These are phyloP conservation scores for Groenewaldozyma tartarivorans DNA, from an alignment of 805 yeast species.

Conservation along the genomic window DNA sequence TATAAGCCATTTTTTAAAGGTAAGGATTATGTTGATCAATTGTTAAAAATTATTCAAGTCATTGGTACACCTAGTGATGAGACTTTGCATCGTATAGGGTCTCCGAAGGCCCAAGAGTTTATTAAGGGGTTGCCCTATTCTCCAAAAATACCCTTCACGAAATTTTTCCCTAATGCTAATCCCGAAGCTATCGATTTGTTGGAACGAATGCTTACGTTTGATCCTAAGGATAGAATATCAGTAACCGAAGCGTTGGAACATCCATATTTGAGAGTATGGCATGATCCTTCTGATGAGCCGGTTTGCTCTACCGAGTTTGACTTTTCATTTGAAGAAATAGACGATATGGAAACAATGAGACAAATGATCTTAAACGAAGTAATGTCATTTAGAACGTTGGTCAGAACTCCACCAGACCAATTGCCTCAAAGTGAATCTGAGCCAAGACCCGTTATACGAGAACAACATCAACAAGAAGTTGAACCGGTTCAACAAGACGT, in stretches of 20 bases:
- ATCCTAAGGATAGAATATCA: slow-evolving; percentile 73
- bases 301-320: slow-evolving; percentile 74
- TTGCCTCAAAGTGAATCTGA: slow-evolving; percentile 18
- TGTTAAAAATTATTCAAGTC: slow-evolving; percentile 72
- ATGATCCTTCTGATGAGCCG: slow-evolving; percentile 81
- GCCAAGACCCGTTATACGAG: slow-evolving; percentile 22
- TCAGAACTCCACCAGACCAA: slow-evolving; percentile 58
- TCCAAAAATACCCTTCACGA: slow-evolving; percentile 48
- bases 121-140: slow-evolving; percentile 68
- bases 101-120: slow-evolving; percentile 81
- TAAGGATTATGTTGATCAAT: slow-evolving; percentile 84
- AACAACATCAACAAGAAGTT: slow-evolving; percentile 23
- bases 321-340: slow-evolving; percentile 76
- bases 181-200: slow-evolving; percentile 78
- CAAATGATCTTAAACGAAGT: slow-evolving; percentile 77
- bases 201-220: slow-evolving; percentile 71
- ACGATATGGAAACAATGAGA: slow-evolving; percentile 68
- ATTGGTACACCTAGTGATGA: slow-evolving; percentile 83
- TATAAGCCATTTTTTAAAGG: slow-evolving; percentile 92
- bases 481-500: slow-evolving; percentile 21
- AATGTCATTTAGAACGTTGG: slow-evolving; percentile 64
- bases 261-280: slow-evolving; percentile 85
- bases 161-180: slow-evolving; percentile 65
- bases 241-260: slow-evolving; percentile 85
- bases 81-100: slow-evolving; percentile 62